These are phyloP conservation scores for Gossypium mustelinum DNA, from an alignment of 345 rosid species.

Conservation along the genomic window DNA sequence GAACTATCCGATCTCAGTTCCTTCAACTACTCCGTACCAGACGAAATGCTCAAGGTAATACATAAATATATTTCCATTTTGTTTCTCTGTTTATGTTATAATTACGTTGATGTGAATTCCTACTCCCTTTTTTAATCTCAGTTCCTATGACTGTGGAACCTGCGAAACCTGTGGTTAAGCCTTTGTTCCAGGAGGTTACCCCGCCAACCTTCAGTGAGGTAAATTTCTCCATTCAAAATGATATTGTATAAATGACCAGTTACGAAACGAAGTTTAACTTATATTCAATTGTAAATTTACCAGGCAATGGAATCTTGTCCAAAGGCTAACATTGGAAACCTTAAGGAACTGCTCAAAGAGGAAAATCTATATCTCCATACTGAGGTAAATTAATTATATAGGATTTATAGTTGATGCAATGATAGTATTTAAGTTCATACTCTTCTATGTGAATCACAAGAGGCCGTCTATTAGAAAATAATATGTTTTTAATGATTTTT, in stretches of 20 bases:
- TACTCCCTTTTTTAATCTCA: slow-evolving; percentile 9
- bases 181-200: slow-evolving; percentile 48
- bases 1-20: slow-evolving; percentile 42
- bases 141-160: slow-evolving; percentile 50
- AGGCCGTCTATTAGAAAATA: too few species aligned
- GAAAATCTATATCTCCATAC: slow-evolving; percentile 66
- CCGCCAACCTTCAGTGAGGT: slow-evolving; percentile 51
- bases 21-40: slow-evolving; percentile 45
- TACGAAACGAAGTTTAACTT: background rate
- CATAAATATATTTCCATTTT: background rate
- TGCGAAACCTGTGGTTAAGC: slow-evolving; percentile 51
- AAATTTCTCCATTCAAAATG: background rate
- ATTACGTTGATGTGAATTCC: background rate
- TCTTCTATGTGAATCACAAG: too few species aligned
- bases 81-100: background rate
- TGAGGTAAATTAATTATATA: slow-evolving; percentile 44
- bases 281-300: background rate
- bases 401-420: too few species aligned
- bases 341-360: slow-evolving; percentile 56
- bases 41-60: slow-evolving; percentile 46
- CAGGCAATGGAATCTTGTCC: slow-evolving; percentile 83
- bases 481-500: too few species aligned
- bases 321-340: slow-evolving; percentile 37
- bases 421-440: too few species aligned
- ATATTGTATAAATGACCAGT: background rate